A percentile compares a stretch with the other conserved stretches of the same genome.
Conservation (phyloP, 352 stramenopile species). For the Pythium vanterpoolii region DNA sequence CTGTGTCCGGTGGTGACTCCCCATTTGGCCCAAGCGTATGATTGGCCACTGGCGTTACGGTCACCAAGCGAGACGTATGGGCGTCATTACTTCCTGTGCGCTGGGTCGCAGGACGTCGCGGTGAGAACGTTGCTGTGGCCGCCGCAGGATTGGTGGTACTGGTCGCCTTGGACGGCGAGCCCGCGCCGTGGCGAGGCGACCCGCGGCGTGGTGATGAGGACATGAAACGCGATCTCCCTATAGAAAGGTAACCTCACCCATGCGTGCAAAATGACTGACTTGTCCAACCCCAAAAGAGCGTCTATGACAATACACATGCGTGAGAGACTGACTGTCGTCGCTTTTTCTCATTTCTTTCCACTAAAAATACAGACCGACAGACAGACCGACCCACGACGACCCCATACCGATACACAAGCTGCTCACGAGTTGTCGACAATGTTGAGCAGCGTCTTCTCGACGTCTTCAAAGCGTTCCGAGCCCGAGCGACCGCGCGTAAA, state of each 20-base stretch:
- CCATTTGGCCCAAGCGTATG: neutral
- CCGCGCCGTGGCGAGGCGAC: neutral
- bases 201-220: slow-evolving; percentile 3
- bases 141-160: slow-evolving; percentile 6
- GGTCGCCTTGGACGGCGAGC: slow-evolving; percentile 7
- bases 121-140: slow-evolving; percentile 10
- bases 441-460: slow-evolving; percentile 79
- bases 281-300: neutral
- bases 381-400: no score
- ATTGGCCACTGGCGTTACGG: slow-evolving; percentile 9
- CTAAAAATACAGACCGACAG: slow-evolving; percentile 39
- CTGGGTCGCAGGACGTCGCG: slow-evolving; percentile 1
- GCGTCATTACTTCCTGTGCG: neutral
- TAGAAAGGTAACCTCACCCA: neutral
- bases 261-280: neutral
- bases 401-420: no score
- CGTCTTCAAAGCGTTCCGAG: slow-evolving; percentile 76
- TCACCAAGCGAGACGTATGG: neutral
- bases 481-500: slow-evolving; percentile 67
- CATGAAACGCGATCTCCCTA: neutral
- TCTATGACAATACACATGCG: slow-evolving; percentile 13
- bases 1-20: neutral
- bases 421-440: slow-evolving; percentile 83
- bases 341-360: slow-evolving; percentile 4
- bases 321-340: neutral